Base-by-base conservation (phyloP, 345 rosid genomes). In the Mercurialis annua region DNA sequence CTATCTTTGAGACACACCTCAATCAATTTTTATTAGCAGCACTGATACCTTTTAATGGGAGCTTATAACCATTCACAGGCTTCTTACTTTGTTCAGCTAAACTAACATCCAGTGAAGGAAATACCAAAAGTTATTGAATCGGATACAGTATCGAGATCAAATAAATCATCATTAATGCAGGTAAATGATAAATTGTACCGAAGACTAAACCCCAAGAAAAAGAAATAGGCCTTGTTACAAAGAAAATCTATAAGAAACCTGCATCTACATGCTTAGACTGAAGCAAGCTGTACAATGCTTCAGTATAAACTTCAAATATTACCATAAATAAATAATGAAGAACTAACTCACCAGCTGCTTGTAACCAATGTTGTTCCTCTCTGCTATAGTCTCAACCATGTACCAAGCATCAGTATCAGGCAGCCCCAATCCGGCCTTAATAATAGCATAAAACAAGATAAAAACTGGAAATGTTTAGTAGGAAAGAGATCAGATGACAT, bases 391-490 rank as follows among this genome's bases (percentile, higher is more conserved):
- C 80, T 94, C 99, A 46, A 94, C 81, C 87, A 89, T 84, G 82
- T 84, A 80, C 98, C 97, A 94, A 67, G 93, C 87, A 76, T 94
- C 98, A 67, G 81, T 79, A 81, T 94, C 99, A 67, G 86, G 74
- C 77, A 94, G 90, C 80, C 99, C 99, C 80, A 94, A 76, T 49
- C 96, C 97, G 82, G 92, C 96, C 98, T 88, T 67, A 63, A 76
- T 48, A 50, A 81, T 62, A 26, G 66, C 52, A 80, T 15, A 62
- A 51, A 57, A 55, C 23, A 72, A 51, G n/a, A 47, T 61, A 23
- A 64, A 53, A 24, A 59, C 24, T 56, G 36, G 29, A 23, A 36
- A 14, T 42, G 66, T 20, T 38, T 40, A 54, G 6, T 55, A 26
- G 55, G 50, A 16, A 30, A 18, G n/a, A 48, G 56, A 74, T 63